A percentile compares a stretch with the other conserved stretches of the same genome.
phyloP scores from a whole-genome alignment of 371 early-diverging fungal genomes.

The Apophysomyces ossiformis region DNA sequence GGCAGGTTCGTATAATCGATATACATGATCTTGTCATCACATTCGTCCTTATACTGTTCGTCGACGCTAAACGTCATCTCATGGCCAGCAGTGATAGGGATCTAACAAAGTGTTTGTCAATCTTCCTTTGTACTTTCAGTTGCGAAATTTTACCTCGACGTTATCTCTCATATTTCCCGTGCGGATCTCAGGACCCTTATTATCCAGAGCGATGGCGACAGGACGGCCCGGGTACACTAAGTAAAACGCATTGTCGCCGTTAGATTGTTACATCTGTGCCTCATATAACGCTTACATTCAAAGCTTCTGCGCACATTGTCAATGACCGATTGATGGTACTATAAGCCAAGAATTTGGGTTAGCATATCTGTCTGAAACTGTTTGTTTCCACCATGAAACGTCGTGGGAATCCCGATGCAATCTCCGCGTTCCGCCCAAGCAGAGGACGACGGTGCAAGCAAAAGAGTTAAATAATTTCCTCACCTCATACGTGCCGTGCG shows the following conservation, averaged over 20 bases:
- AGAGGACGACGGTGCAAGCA: not conserved
- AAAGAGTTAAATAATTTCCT: constrained; percentile 9
- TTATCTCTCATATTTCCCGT: constrained; percentile 78
- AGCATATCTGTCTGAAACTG: no score
- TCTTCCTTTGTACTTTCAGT: not conserved
- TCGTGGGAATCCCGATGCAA: not conserved
- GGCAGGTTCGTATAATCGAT: constrained; percentile 86
- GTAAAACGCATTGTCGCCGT: not conserved
- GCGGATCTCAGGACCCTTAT: constrained; percentile 88
- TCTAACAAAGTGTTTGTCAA: constrained; percentile 14
- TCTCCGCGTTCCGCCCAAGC: not conserved
- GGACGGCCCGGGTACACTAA: constrained; percentile 68
- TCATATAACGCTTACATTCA: constrained; percentile 37
- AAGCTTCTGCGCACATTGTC: constrained; percentile 73
- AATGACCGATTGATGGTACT: constrained; percentile 89
- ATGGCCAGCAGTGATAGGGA: constrained; percentile 70
- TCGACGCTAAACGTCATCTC: constrained; percentile 85
- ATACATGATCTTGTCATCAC: constrained; percentile 74
- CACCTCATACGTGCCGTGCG: constrained; percentile 93
- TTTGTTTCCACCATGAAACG: no score
- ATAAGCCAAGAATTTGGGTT: not conserved
- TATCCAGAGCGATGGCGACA: constrained; percentile 88
- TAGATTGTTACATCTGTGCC: not conserved
- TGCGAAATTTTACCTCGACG: constrained; percentile 37
- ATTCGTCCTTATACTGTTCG: constrained; percentile 60